phyloP scores from a whole-genome alignment of 164 flowering plant species.

The Euptelea pleiosperma region DNA sequence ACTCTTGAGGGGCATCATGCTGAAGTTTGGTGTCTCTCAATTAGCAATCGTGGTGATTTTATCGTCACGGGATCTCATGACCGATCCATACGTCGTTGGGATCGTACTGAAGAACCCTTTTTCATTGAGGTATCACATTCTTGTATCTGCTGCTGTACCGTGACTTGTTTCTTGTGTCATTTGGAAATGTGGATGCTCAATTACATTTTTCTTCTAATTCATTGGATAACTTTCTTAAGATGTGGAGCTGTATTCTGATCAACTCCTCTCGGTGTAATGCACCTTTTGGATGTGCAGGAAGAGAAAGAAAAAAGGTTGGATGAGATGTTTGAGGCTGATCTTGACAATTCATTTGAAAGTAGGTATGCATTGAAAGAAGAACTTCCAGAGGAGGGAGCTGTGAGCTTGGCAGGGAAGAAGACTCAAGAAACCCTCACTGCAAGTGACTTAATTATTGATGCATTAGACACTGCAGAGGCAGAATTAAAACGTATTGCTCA shows the following conservation, averaged over 20 bases:
- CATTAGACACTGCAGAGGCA: constrained; percentile 74
- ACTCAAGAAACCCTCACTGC: constrained; percentile 81
- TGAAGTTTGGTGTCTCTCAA: constrained; percentile 76
- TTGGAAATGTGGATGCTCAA: neutral
- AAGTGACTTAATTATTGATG: constrained; percentile 78
- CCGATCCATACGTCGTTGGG: constrained; percentile 95
- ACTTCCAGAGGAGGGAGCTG: constrained; percentile 91
- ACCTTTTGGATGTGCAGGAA: constrained; percentile 53
- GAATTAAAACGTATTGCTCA: constrained; percentile 66
- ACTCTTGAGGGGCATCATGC: constrained; percentile 97
- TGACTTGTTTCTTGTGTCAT: neutral
- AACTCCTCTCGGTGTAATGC: neutral
- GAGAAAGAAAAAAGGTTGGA: constrained; percentile 96
- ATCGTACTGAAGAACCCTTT: constrained; percentile 94
- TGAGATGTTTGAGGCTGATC: constrained; percentile 82
- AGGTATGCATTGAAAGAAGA: constrained; percentile 63
- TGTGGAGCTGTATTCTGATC: neutral
- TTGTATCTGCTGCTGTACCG: neutral
- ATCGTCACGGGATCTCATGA: constrained; percentile 92
- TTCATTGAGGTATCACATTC: constrained; percentile 68
- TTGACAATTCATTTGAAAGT: constrained; percentile 67
- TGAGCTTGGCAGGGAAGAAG: constrained; percentile 85
- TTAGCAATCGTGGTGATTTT: constrained; percentile 92
- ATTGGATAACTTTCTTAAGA: too few relatives aligned
- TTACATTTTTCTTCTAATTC: constrained; percentile 5